A percentile compares a stretch with the other conserved stretches of the same genome.
These are phyloP conservation scores for Carnegiea gigantea DNA, from an alignment of 179 eudicot species.

Conservation along the genomic window DNA sequence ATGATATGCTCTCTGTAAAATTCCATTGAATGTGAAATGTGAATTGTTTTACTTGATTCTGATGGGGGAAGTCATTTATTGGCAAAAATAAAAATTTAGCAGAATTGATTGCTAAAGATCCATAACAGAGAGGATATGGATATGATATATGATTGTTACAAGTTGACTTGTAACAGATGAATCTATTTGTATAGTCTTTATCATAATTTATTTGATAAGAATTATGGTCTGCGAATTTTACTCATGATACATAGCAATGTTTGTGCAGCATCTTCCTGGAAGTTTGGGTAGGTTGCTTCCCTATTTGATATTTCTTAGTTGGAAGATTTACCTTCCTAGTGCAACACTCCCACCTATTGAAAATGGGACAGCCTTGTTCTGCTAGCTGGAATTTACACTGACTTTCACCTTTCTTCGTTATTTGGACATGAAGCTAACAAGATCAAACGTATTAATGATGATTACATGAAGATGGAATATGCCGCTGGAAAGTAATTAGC, in stretches of 20 bases:
- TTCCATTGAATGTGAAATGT: neutral
- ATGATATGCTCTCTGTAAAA: neutral
- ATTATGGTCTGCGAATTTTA: neutral
- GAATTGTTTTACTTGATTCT: neutral
- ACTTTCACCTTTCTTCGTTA: neutral
- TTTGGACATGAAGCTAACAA: neutral
- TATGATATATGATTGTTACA: neutral
- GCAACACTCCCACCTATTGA: neutral
- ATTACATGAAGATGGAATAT: neutral
- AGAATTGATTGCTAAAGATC: neutral
- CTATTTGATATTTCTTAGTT: neutral
- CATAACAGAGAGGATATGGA: neutral
- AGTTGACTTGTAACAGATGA: neutral
- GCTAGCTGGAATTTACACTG: neutral
- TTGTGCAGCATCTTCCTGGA: neutral
- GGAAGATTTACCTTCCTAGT: neutral
- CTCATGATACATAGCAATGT: neutral
- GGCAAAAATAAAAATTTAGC: neutral
- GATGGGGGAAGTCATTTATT: neutral
- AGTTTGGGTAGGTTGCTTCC: neutral
- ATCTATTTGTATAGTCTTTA: neutral
- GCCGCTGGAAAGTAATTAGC: neutral
- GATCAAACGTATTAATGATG: too few relatives aligned
- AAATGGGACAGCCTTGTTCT: neutral
- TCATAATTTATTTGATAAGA: neutral